Conservation (phyloP, 345 rosid species). For the Zanthoxylum bungeanum region DNA sequence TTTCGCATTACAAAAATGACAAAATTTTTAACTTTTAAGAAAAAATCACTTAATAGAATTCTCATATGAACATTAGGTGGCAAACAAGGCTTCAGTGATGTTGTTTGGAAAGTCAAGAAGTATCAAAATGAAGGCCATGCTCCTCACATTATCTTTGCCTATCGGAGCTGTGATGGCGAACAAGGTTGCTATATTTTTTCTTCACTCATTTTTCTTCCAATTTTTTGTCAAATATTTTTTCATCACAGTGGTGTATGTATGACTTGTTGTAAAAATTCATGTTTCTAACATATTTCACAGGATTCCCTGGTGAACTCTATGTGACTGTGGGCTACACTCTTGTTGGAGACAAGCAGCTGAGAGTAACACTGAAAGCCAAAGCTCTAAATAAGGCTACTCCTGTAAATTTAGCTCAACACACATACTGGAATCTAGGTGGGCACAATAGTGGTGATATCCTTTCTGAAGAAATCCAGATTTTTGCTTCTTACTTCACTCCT, state of each 20-base stretch:
- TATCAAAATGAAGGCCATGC: slow-evolving; percentile 36
- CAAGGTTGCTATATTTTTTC: slow-evolving; percentile 53
- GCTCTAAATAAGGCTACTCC: slow-evolving; percentile 76
- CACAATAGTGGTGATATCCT: slow-evolving; percentile 69
- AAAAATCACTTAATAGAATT: neutral
- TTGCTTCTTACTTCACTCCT: slow-evolving; percentile 61
- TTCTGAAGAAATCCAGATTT: slow-evolving; percentile 60
- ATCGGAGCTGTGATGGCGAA: slow-evolving; percentile 75
- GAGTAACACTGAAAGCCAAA: slow-evolving; percentile 68
- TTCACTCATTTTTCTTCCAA: neutral
- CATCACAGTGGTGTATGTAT: neutral
- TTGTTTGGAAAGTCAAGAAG: slow-evolving; percentile 57
- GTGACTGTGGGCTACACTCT: slow-evolving; percentile 49
- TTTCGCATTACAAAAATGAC: neutral
- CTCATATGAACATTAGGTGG: slow-evolving; percentile 46
- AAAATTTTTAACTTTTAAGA: too few species aligned
- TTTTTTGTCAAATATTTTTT: neutral
- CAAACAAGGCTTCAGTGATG: slow-evolving; percentile 69
- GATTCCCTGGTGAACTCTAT: slow-evolving; percentile 72
- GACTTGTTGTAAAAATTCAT: neutral
- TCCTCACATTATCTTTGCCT: slow-evolving; percentile 59
- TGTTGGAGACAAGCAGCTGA: slow-evolving; percentile 30
- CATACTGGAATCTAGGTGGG: slow-evolving; percentile 90
- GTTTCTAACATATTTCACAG: slow-evolving; percentile 27
- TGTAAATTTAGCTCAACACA: slow-evolving; percentile 75